Base-by-base conservation (phyloP, 2,329 filamentous ascomycete species). In the Teratosphaeria destructans region DNA sequence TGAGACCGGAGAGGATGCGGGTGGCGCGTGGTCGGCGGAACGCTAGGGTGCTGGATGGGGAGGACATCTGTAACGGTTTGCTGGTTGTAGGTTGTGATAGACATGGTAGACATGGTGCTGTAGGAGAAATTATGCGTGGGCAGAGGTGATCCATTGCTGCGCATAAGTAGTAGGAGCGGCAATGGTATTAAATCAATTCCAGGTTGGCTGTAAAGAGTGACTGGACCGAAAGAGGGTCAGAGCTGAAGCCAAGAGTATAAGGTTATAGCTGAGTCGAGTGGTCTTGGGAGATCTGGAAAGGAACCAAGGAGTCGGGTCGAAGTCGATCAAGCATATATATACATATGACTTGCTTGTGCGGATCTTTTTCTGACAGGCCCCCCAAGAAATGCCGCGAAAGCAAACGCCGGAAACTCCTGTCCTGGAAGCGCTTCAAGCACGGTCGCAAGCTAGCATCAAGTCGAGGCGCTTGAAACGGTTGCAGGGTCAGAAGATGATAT, bases 81-180 rank as follows among this genome's bases (percentile, higher is more conserved):
- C 43, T 49, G n/a, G 5, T 49, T n/a, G 56, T 56, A 47, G 59
- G 26, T 57, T 55, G 59, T 19, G 67, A 68, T 43, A 70, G 67
- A 59, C 68, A 70, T 60, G 66, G 64, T 47, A 70, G 61, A 64
- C 68, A 70, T 52, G 68, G 67, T 58, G 67, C 66, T 27, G 64
- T 58, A 16, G 68, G 67, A 52, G 67, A 68, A 6, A 64, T 65
- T 16, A 65, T 60, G 32, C 67, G 61, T 43, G 68, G 68, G 62
- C 68, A 70, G 27, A 70, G 66, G 55, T 70, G 68, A 56, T 70
- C 68, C 68, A 70, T 70, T 14, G 53, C 53, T 37, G 8, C 12
- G 52, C 52, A 27, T 53, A 32, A 53, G 52, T 14, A 53, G 52
- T 14, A 27, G 52, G 52, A 54, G 53, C 23, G 34, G 23, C 53